phyloP scores from a whole-genome alignment of 805 yeast species.

The Candida loeiensis region DNA sequence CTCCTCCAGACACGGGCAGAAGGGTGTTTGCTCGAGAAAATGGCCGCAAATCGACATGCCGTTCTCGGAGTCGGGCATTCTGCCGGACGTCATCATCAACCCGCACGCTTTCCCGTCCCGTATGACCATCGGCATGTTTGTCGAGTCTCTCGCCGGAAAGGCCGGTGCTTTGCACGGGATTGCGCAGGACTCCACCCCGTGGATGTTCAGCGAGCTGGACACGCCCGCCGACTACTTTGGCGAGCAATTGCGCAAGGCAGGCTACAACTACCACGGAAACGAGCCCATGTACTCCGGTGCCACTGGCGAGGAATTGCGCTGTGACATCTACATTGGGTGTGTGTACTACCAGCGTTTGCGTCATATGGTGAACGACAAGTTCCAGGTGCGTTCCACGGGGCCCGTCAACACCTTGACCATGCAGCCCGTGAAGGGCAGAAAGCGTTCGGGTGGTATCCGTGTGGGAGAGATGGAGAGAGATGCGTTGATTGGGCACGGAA shows the following conservation, averaged over 20 bases:
- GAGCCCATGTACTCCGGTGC: conserved; percentile 99
- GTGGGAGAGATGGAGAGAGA: conserved; percentile 99
- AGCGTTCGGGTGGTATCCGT: conserved; percentile 98
- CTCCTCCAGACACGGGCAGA: conserved; percentile 96
- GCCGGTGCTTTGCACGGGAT: conserved; percentile 98
- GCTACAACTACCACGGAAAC: conserved; percentile 96
- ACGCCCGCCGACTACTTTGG: conserved; percentile 98
- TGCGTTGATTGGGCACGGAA: conserved; percentile 97
- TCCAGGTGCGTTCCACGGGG: conserved; percentile 98
- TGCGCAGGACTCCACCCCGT: conserved; percentile 96
- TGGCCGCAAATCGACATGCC: conserved; percentile 99
- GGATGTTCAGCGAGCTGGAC: conserved; percentile 86
- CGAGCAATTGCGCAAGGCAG: conserved; percentile 81
- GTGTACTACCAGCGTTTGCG: conserved; percentile 97
- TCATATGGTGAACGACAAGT: conserved; percentile 99
- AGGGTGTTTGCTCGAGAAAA: conserved; percentile 97
- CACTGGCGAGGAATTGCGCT: conserved; percentile 95
- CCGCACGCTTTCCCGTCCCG: conserved; percentile 99
- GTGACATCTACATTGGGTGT: conserved; percentile 93
- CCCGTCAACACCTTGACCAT: conserved; percentile 94
- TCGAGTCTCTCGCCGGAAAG: conserved; percentile 97
- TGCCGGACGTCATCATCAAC: conserved; percentile 95
- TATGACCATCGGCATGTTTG: conserved; percentile 99
- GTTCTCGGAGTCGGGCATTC: conserved; percentile 92
- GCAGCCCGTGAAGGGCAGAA: conserved; percentile 99